Base-by-base conservation (phyloP, 805 yeast genomes). In the Deakozyma indianensis region DNA sequence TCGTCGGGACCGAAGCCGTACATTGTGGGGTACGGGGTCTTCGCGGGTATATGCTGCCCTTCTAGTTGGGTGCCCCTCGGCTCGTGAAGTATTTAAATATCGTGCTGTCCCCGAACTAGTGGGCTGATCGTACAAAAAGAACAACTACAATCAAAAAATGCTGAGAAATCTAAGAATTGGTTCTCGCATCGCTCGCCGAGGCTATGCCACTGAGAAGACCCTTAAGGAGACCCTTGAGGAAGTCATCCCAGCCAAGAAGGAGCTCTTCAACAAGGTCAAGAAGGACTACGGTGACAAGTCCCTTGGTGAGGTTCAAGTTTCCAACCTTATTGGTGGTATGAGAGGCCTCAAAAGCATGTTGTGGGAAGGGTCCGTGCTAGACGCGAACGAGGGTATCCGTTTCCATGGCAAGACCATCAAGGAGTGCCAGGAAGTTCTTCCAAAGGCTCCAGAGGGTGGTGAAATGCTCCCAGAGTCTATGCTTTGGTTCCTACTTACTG, bases 251-350 rank as follows among this genome's bases (percentile, higher is more conserved):
- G 64, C 63, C 27, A 66, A 67, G 49, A 54, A 61, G 27, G 69
- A 66, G 44, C 65, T 65, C 11, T 59, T 69, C 50, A 53, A 62
- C 18, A 63, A 79, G 58, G 79, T 90, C 66, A 87, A 90, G 69
- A 74, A 84, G 66, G 94, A 87, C 60, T 76, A 90, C 67, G 98
- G 97, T 46, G 52, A 55, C 64, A 75, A 83, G 61, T 82, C 71
- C 44, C 78, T 83, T 52, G 90, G 86, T 53, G 85, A 82, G 65
- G 81, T 81, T 51, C 64, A 71, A 47, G 69, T 83, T 50, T 85
- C 78, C 63, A 90, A 82, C 68, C 88, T 87, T 35, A 83, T 82
- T 67, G 94, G 94, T 69, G 94, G 94, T 70, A 80, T 80, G 88
- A 75, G 94, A 65, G 94, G 94, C 61, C 79, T 83, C 64, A 78